Percentiles rank a stretch among this genome's conserved stretches.
phyloP scores from a whole-genome alignment of 306 rosid species.

The Malus sieversii region DNA sequence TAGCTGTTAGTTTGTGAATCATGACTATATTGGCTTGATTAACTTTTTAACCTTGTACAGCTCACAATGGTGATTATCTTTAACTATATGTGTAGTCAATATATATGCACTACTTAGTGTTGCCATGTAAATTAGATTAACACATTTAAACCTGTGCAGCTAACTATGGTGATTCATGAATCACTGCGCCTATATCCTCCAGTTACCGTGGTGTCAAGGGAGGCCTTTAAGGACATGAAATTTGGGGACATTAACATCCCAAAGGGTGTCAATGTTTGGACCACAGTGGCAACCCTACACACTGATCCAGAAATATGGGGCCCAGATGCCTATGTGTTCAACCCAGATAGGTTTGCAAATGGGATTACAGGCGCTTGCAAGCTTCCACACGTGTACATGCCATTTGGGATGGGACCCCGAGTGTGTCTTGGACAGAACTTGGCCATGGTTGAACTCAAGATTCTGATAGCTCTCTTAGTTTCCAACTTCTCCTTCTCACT shows the following conservation, averaged over 20 bases:
- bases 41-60: no score
- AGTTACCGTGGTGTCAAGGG: slow-evolving; percentile 12
- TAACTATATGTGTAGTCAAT: no score
- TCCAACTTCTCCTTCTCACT: slow-evolving; percentile 36
- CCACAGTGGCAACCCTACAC: background rate
- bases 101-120: background rate
- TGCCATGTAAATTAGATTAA: background rate
- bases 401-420: slow-evolving; percentile 20
- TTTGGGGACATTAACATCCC: slow-evolving; percentile 12
- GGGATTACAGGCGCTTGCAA: slow-evolving; percentile 22
- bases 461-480: slow-evolving; percentile 23
- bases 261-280: slow-evolving; percentile 22
- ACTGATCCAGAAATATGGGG: slow-evolving; percentile 22
- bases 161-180: slow-evolving; percentile 27
- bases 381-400: slow-evolving; percentile 22
- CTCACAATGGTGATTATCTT: no score
- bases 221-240: slow-evolving; percentile 15
- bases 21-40: no score
- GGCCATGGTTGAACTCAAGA: slow-evolving; percentile 21
- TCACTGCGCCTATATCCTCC: slow-evolving; percentile 18
- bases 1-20: no score
- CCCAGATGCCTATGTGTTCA: slow-evolving; percentile 8
- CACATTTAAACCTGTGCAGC: background rate
- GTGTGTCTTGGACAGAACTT: slow-evolving; percentile 15
- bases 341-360: slow-evolving; percentile 17